Percentiles rank a stretch among this genome's conserved stretches.
phyloP scores from a whole-genome alignment of 2,329 filamentous ascomycete genomes.

The Ophiostoma piceae region DNA sequence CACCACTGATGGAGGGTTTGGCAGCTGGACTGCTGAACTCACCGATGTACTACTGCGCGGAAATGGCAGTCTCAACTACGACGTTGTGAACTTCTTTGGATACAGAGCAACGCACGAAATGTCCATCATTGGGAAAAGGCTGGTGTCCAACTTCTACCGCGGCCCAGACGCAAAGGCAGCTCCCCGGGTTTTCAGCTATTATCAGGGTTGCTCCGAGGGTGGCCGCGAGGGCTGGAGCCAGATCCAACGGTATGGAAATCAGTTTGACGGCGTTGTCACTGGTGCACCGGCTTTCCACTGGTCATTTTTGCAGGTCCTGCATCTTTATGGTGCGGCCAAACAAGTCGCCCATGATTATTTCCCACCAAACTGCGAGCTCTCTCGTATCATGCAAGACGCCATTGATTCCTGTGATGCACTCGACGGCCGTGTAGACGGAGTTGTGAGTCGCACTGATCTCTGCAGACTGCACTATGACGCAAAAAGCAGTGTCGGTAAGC shows the following conservation, averaged over 20 bases:
- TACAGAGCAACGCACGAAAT: background rate
- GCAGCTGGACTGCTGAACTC: background rate
- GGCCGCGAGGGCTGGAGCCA: conserved; percentile 47
- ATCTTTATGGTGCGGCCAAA: background rate
- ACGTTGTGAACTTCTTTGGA: background rate
- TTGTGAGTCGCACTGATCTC: background rate
- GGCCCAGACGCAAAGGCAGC: background rate
- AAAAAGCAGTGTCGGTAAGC: background rate
- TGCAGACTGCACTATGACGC: background rate
- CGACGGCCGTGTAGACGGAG: background rate
- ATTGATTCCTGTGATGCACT: background rate
- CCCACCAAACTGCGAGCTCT: background rate
- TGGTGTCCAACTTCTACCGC: background rate
- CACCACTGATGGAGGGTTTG: background rate
- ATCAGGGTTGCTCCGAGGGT: conserved; percentile 45
- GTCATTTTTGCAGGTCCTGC: background rate
- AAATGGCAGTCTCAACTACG: background rate
- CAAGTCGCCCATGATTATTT: background rate
- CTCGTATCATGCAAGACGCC: background rate
- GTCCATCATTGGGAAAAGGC: background rate
- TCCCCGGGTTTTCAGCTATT: conserved; percentile 30
- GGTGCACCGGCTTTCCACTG: background rate
- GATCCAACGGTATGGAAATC: conserved; percentile 38
- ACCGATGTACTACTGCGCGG: background rate
- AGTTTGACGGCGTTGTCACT: conserved; percentile 40